Evolutionary conservation across 352 stramenopile species (phyloP), one percentile per base, ranked within the genome.

Genomic region (Globisporangium solare): DNA sequence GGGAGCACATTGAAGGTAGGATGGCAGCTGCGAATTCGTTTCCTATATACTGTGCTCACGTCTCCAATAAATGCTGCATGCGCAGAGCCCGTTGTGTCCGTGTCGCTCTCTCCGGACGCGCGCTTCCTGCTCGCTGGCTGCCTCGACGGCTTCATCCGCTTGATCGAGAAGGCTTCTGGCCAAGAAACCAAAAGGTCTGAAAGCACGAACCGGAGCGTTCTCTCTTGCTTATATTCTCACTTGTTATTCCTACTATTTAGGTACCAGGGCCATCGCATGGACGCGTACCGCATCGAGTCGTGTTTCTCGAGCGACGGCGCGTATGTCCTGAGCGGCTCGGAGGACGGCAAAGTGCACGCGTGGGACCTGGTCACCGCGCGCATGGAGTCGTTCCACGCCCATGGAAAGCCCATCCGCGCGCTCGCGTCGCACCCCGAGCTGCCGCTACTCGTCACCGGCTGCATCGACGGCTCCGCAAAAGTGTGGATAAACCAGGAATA

Each of bases 1-100:
- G 79, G 37, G 86, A 96, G 48, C 67, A 95, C 62, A 85, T 93
- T 47, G 66, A 91, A 24, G 79, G 76, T 87, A n/a, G n/a, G n/a
- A 43, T 43, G 27, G 66, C 24, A 18, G 47, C 18, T 3, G 14
- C 40, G 40, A 7, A n/a, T 43, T 15, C 13, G 18, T 18, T n/a
- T n/a, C 5, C 5, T 27, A 32, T 35, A 14, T 37, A 24, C 3
- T 18, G 13, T 49, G 27, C 27, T 35, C 27, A 35, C 7, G n/a
- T n/a, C n/a, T n/a, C n/a, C n/a, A n/a, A 35, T 35, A 35, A 35
- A 35, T 35, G n/a, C 31, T 51, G 12, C 39, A n/a, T 43, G 6
- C 10, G n/a, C 60, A 90, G 86, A 89, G 45, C 86, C 88, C 1
- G 78, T 96, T 2, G 79, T 90, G 24, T 88, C 74, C 17, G 58